Evolutionary conservation across 371 early-diverging fungal genomes (phyloP).

Genomic region (Blyttiomyces sp.): DNA sequence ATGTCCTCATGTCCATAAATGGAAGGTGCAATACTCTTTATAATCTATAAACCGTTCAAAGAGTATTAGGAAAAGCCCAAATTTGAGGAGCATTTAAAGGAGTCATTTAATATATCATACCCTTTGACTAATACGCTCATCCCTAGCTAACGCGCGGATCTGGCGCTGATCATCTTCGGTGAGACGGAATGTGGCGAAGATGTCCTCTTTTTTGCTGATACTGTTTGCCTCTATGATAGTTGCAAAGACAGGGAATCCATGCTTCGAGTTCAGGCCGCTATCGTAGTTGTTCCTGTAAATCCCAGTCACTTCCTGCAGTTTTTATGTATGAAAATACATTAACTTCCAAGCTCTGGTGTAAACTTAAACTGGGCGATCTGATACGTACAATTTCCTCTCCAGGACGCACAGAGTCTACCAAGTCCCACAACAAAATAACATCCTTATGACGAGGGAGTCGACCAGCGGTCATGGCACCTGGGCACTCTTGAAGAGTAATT

Average conservation of each 20-base stretch:
- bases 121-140: constrained; percentile 77
- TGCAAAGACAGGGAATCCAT: constrained; percentile 97
- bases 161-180: constrained; percentile 91
- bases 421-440: constrained; percentile 94
- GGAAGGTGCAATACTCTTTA: constrained; percentile 97
- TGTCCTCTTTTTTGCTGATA: constrained; percentile 84
- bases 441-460: constrained; percentile 96
- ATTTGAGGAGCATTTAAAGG: background rate
- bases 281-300: constrained; percentile 96
- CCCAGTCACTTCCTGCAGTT: constrained; percentile 85
- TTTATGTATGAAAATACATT: background rate
- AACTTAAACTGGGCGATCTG: background rate
- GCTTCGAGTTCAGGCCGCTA: constrained; percentile 82
- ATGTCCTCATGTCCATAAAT: constrained; percentile 99
- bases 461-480: constrained; percentile 97
- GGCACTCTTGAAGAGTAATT: constrained; percentile 96
- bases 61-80: background rate
- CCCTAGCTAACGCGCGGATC: constrained; percentile 75
- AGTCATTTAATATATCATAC: too few species aligned
- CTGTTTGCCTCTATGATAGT: constrained; percentile 96
- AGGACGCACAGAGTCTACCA: constrained; percentile 96
- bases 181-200: constrained; percentile 76
- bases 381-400: constrained; percentile 92
- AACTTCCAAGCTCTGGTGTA: background rate
- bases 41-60: constrained; percentile 53